A percentile compares a stretch with the other conserved stretches of the same genome.
Evolutionary conservation across 1,284 basidiomycete genomes (phyloP).

Genomic region (Heterobasidion occidentale): DNA sequence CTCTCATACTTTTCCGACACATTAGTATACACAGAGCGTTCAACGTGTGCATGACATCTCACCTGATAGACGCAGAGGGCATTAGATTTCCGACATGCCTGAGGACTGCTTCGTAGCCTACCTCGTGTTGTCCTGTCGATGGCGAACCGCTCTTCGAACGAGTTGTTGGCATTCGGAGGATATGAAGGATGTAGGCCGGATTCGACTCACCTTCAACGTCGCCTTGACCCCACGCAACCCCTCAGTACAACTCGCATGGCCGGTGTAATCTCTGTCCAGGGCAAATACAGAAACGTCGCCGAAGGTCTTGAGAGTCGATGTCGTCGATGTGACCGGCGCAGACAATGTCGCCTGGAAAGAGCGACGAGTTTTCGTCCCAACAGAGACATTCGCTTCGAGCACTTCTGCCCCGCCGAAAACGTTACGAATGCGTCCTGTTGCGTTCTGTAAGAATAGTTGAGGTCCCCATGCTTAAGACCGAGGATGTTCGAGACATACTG

Average conservation of each 20-base stretch:
- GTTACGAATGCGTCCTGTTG: conserved; percentile 78
- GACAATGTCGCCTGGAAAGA: conserved; percentile 68
- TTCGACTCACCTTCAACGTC: conserved; percentile 53
- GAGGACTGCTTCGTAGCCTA: conserved; percentile 76
- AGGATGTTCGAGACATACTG: conserved; percentile 44
- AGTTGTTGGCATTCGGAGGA: background rate
- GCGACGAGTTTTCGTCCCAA: conserved; percentile 84
- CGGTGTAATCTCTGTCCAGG: conserved; percentile 61
- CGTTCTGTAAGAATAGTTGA: conserved; percentile 39
- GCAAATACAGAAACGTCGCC: conserved; percentile 58
- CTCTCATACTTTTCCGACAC: conserved; percentile 56
- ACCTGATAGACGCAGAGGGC: conserved; percentile 78
- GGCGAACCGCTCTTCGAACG: conserved; percentile 30
- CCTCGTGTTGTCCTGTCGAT: conserved; percentile 56
- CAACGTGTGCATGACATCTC: background rate
- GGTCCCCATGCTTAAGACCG: background rate
- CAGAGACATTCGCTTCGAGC: conserved; percentile 76
- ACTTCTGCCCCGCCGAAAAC: conserved; percentile 90
- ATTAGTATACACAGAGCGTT: background rate
- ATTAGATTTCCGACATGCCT: conserved; percentile 68
- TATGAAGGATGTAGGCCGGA: conserved; percentile 5
- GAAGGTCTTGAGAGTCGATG: conserved; percentile 48
- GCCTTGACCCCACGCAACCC: conserved; percentile 58
- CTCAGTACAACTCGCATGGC: conserved; percentile 66
- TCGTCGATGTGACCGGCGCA: conserved; percentile 47